A percentile compares a stretch with the other conserved stretches of the same genome.
These are phyloP conservation scores for Candida ipomoeae DNA, from an alignment of 805 yeast species.

Conservation along the genomic window DNA sequence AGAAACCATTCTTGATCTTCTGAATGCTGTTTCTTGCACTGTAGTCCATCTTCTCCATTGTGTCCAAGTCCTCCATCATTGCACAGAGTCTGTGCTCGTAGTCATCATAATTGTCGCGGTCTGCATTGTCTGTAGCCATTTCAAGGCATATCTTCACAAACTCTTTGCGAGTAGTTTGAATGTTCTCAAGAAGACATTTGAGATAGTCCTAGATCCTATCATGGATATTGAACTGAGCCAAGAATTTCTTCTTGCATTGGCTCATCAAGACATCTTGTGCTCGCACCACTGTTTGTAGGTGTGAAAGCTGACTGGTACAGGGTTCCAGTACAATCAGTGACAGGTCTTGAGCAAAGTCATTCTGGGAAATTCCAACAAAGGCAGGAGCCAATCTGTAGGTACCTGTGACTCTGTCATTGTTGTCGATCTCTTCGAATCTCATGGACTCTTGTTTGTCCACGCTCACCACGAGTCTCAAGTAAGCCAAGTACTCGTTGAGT, in stretches of 20 bases:
- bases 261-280: neutral
- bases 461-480: too few species aligned
- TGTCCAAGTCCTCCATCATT: constrained; percentile 1
- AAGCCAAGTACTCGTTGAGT: neutral
- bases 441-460: too few species aligned
- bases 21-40: too few species aligned
- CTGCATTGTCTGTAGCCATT: neutral
- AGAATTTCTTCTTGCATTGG: neutral
- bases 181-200: neutral
- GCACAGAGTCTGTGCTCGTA: neutral
- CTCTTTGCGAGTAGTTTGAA: neutral
- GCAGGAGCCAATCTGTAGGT: neutral
- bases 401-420: neutral
- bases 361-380: neutral
- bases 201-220: neutral
- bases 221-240: neutral
- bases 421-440: too few species aligned
- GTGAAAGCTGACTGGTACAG: neutral
- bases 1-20: too few species aligned
- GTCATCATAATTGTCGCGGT: neutral
- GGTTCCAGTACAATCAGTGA: neutral
- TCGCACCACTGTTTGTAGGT: neutral
- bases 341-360: neutral
- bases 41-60: too few species aligned
- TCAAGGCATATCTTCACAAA: neutral